Base-by-base conservation (phyloP, 108 stramenopile genomes). In the Epipyxis sp. region DNA sequence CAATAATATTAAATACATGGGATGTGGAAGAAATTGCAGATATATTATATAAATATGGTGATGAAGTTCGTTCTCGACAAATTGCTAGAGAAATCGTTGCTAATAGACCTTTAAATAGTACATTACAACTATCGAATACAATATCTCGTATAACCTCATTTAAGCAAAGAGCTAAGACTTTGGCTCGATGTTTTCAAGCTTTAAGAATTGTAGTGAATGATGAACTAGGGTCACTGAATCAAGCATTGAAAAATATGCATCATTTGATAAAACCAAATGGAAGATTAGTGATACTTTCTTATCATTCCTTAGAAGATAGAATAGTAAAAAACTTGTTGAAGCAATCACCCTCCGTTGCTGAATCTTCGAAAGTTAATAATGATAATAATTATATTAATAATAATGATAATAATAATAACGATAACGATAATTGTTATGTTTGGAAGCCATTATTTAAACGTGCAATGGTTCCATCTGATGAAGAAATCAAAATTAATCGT, bases 241-340 rank as follows among this genome's bases (percentile, higher is more conserved):
- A 25, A 10, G 59, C 79, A 13, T 59, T 87, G 35, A 65, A 32
- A 0, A 6, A 30, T 25, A 25, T 80, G 1, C 82, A 84, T 6
- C 34, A 27, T 27, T 27, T 74, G 16, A 32, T 87, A 3, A 34
- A 43, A 27, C 81, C 83, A 1, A 82, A 82, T 13, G 82, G 84
- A 34, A 74, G 82, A 1, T 77, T 94, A 37, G 95, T 89, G 0
- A 91, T 93, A 27, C 67, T 97, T 69, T 88, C 91, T n/a, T 97
- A 94, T 84, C 95, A 97, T 77, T 90, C 89, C 69, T 89, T 94
- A 87, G 95, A 97, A 78, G 95, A 94, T 80, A 84, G 93, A 43
- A 87, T 88, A 37, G 88, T 91, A 6, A 94, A 94, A 59, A 3
- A 46, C 40, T 50, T 59, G 2, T 54, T 78, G 20, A 76, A 44